These are phyloP conservation scores for Citrus reticulata DNA, from an alignment of 345 rosid genomes.

Conservation along the genomic window DNA sequence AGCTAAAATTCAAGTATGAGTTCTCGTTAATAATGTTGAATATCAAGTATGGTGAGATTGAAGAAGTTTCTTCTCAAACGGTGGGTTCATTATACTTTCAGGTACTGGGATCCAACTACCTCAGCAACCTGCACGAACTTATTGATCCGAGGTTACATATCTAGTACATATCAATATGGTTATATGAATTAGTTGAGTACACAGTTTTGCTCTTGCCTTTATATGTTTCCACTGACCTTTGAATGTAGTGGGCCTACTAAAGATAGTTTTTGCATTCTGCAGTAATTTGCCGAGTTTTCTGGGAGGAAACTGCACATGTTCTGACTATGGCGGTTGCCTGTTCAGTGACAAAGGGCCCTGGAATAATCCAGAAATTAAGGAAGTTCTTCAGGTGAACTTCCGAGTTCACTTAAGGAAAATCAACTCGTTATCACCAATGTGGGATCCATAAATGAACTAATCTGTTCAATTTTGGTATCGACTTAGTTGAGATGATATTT, in stretches of 20 bases:
- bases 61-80: not conserved
- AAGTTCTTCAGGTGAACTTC: conserved; percentile 46
- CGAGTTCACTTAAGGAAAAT: not conserved
- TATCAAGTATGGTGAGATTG: not conserved
- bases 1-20: conserved; percentile 48
- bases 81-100: conserved; percentile 17
- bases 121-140: conserved; percentile 33
- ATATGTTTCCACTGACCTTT: not conserved
- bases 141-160: conserved; percentile 43
- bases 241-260: not conserved
- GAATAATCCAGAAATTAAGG: conserved; percentile 52
- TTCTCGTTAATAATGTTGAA: not conserved
- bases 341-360: conserved; percentile 66
- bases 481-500: not conserved
- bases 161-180: not conserved
- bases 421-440: not conserved
- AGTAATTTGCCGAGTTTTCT: conserved; percentile 59
- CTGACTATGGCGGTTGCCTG: conserved; percentile 59
- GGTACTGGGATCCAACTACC: conserved; percentile 51
- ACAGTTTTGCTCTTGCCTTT: not conserved
- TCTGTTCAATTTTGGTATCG: not conserved
- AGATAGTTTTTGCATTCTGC: conserved; percentile 7
- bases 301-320: conserved; percentile 60
- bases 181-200: not conserved
- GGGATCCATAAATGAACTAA: not conserved